A percentile compares a stretch with the other conserved stretches of the same genome.
Evolutionary conservation across 2,329 filamentous ascomycete genomes (phyloP).

Genomic region (Neofusicoccum sp.): DNA sequence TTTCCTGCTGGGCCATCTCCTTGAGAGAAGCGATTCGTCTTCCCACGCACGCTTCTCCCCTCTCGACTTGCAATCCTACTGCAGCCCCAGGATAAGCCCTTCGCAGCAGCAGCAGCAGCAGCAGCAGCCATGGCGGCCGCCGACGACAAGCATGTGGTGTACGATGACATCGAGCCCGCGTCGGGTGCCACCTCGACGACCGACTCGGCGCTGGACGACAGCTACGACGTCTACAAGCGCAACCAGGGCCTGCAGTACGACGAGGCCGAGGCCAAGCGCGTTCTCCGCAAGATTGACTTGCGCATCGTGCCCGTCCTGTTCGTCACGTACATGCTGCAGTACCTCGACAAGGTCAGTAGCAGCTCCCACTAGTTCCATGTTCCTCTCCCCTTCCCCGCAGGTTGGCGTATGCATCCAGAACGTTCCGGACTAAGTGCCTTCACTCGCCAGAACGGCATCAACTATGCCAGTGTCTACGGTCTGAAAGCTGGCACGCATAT

Average conservation of each 20-base stretch:
- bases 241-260: conserved; percentile 25
- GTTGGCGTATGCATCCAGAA: not conserved
- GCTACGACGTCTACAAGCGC: conserved; percentile 33
- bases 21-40: not conserved
- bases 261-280: conserved; percentile 29
- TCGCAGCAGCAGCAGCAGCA: not conserved
- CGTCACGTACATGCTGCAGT: conserved; percentile 39
- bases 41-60: not conserved
- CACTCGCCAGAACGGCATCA: conserved; percentile 41
- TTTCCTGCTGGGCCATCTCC: not conserved
- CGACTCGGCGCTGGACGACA: conserved; percentile 27
- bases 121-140: not conserved
- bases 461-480: conserved; percentile 52
- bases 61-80: not conserved
- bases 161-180: conserved; percentile 4
- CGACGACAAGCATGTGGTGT: not conserved
- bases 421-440: not conserved
- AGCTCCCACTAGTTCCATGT: conserved; percentile 22
- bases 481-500: conserved; percentile 49
- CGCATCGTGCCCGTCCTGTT: conserved; percentile 33
- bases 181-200: not conserved
- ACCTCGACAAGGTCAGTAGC: conserved; percentile 40
- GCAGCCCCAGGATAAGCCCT: not conserved
- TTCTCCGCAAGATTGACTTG: conserved; percentile 31
- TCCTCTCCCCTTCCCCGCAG: too few relatives aligned